phyloP scores from a whole-genome alignment of 495 filamentous ascomycete species.

The Aspergillus cavernicola region DNA sequence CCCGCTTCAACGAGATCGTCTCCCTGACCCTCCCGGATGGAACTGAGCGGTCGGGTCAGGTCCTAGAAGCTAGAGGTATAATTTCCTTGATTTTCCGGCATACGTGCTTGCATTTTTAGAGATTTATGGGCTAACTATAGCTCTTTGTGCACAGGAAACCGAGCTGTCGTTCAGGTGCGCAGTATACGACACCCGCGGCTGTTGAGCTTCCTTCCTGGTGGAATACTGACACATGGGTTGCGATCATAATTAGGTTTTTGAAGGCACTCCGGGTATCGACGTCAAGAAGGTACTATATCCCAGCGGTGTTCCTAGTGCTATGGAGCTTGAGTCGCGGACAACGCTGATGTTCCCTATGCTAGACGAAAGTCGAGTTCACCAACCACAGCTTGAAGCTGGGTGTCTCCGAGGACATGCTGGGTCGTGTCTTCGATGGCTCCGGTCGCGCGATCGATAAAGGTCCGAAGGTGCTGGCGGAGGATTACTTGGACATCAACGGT shows the following conservation, averaged over 20 bases:
- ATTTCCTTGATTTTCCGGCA: background rate
- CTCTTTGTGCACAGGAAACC: constrained; percentile 56
- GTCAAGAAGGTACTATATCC: constrained; percentile 77
- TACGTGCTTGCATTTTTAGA: background rate
- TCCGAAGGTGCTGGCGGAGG: constrained; percentile 95
- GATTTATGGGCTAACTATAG: constrained; percentile 11
- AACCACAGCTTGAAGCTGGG: constrained; percentile 96
- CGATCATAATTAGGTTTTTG: constrained; percentile 73
- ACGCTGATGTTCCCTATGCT: constrained; percentile 5
- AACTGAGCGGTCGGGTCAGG: constrained; percentile 87
- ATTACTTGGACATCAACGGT: constrained; percentile 98
- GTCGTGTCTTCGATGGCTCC: constrained; percentile 97
- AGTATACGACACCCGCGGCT: background rate
- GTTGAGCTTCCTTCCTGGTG: constrained; percentile 5
- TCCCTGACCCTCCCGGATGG: constrained; percentile 94
- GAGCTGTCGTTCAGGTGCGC: constrained; percentile 85
- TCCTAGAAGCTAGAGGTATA: constrained; percentile 92
- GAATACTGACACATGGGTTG: constrained; percentile 21
- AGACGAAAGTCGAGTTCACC: constrained; percentile 96
- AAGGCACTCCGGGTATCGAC: constrained; percentile 95
- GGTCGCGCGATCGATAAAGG: constrained; percentile 98
- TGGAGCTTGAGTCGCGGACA: background rate
- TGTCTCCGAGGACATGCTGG: constrained; percentile 99
- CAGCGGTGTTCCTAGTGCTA: no score
- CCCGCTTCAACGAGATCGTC: constrained; percentile 96